Evolutionary conservation across 495 filamentous ascomycete genomes (phyloP), one percentile per base, ranked within the genome.

Genomic region (Diplogelasinospora grovesii): DNA sequence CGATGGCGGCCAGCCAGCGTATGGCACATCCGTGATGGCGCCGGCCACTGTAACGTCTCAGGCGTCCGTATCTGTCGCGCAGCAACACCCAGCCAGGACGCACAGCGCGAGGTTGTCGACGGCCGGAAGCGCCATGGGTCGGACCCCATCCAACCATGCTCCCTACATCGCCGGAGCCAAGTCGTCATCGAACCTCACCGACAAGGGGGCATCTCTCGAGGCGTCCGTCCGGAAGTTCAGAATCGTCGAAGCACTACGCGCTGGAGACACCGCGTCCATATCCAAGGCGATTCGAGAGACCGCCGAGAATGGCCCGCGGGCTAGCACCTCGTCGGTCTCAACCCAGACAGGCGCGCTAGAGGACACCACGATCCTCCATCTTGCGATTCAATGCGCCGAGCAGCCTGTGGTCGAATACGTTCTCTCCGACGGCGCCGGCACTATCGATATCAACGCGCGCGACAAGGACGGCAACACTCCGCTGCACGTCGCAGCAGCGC

Each of bases 371-470:
- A 80, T 95, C 27, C 71, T 98, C 11, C 93, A 97, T 60, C 69
- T 98, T 36, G 89, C 92, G 19, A 85, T 96, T n/a, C 92, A 97
- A 59, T 98, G 92, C 53, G 93, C 93, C 13, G 89, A 97, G 53
- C 75, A 83, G 19, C 81, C 85, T n/a, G 88, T 98, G 9, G 81
- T 98, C n/a, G 93, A 98, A 62, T 95, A 86, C 49, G 82, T 97
- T 6, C 64, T 98, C 16, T 89, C 88, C 4, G 74, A 80, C 32
- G 79, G 78, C 8, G 66, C 67, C 28, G 70, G 69, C 6, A 70
- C 72, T 8, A 64, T 93, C 35, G 86, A 97, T 56, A 69, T 97
- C 53, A 98, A 97, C 65, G 80, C 82, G 20, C 82, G 84, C 20
- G 92, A 98, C 50, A 80, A 82, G 36, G 89, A 95, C 53, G 92